phyloP scores from a whole-genome alignment of 2,329 filamentous ascomycete genomes.

The Aspergillus sp. region DNA sequence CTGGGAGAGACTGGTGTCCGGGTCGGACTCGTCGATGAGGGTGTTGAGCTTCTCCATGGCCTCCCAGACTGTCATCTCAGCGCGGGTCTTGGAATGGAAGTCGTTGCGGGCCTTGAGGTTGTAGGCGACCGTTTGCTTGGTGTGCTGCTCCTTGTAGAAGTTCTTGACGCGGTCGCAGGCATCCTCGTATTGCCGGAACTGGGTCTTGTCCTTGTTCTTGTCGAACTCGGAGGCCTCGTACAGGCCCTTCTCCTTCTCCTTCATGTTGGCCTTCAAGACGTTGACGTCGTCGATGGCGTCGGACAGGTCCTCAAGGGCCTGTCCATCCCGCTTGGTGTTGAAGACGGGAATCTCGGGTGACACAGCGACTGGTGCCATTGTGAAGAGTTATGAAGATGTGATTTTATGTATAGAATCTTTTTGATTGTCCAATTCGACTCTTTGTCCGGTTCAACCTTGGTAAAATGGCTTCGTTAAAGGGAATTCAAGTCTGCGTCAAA shows the following conservation, averaged over 20 bases:
- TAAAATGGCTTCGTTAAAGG: background rate
- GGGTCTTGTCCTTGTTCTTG: slow-evolving; percentile 71
- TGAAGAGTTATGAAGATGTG: slow-evolving; percentile 6
- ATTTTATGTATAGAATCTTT: background rate
- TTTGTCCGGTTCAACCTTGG: background rate
- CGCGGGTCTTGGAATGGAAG: slow-evolving; percentile 66
- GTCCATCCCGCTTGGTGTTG: slow-evolving; percentile 52
- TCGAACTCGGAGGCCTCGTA: slow-evolving; percentile 67
- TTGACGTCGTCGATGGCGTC: slow-evolving; percentile 63
- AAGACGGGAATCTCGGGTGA: slow-evolving; percentile 22
- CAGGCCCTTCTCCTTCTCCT: slow-evolving; percentile 41
- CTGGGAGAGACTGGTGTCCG: slow-evolving; percentile 81
- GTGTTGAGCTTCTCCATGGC: slow-evolving; percentile 92
- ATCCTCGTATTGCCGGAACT: slow-evolving; percentile 79
- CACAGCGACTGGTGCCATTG: slow-evolving; percentile 34
- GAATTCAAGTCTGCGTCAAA: slow-evolving; percentile 3
- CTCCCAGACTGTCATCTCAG: slow-evolving; percentile 83
- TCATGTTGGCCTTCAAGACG: slow-evolving; percentile 56
- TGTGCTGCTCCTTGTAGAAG: slow-evolving; percentile 75
- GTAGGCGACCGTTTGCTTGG: slow-evolving; percentile 63
- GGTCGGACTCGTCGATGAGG: slow-evolving; percentile 86
- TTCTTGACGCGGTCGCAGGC: slow-evolving; percentile 81
- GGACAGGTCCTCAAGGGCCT: slow-evolving; percentile 58
- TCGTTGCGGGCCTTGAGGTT: slow-evolving; percentile 76
- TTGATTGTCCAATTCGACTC: background rate